Evolutionary conservation across 2,329 filamentous ascomycete species (phyloP), one percentile per base, ranked within the genome.

Genomic region (Capronia epimyces): DNA sequence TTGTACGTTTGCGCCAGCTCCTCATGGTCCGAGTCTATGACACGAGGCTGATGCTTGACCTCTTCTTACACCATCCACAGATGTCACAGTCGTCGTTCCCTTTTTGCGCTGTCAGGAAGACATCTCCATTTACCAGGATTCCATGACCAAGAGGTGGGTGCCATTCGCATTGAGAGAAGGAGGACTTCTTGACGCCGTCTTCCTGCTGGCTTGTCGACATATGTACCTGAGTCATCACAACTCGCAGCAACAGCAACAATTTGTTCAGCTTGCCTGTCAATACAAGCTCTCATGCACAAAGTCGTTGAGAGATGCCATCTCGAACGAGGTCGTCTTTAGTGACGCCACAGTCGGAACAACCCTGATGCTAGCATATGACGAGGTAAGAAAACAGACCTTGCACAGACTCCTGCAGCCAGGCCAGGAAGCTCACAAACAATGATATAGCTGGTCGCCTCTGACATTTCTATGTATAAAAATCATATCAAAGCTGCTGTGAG

Each of bases 281-380:
- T 43, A 43, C 40, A 43, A 43, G 40, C 40, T 43, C 8, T 16
- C 22, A 12, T 43, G 40, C 40, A 15, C 22, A 27, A 9, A 25
- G 40, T 24, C 40, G n/a, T 15, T 43, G n/a, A 43, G 22, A n/a
- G 10, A 43, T 16, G 40, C 40, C 22, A 43, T 43, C 20, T 43
- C 40, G 16, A 24, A 10, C 2, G 22, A 25, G 18, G 1, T 16
- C 20, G 12, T 8, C 9, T 43, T 43, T 15, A 24, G 24, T 10
- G 40, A 43, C 20, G 18, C 40, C 6, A 43, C 22, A 16, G 7
- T 43, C 18, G 22, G 16, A 10, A 25, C 21, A 15, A 25, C 40
- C 40, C n/a, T 43, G 40, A 25, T 43, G 22, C n/a, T 43, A 6
- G 40, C 40, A 22, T 43, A 24, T 24, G 40, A 43, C 22, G 40